phyloP scores from a whole-genome alignment of 2,329 filamentous ascomycete species.

The Arthrobotrys iridis region DNA sequence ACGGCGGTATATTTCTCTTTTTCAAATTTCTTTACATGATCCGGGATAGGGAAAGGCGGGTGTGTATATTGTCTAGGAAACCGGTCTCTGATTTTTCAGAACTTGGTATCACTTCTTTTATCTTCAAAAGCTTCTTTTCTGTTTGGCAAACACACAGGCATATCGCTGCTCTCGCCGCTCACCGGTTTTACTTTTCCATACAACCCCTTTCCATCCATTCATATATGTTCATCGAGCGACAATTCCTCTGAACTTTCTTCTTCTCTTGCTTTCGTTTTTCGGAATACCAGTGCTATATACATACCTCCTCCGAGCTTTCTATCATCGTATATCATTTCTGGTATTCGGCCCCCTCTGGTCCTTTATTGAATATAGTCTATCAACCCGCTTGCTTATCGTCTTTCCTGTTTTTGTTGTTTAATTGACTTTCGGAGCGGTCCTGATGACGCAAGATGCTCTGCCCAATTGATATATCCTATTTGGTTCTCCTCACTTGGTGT shows the following conservation, averaged over 20 bases:
- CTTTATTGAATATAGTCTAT: no score
- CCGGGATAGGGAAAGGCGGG: not conserved
- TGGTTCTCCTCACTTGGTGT: no score
- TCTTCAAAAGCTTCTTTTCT: conserved; percentile 21
- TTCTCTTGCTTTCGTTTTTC: not conserved
- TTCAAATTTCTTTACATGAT: not conserved
- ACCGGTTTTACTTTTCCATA: not conserved
- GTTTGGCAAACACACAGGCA: not conserved
- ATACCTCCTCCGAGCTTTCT: no score
- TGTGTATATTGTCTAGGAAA: conserved; percentile 5
- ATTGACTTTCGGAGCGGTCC: no score
- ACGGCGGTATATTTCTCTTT: not conserved
- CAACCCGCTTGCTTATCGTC: no score
- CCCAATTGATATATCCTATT: no score
- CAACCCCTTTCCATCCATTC: not conserved
- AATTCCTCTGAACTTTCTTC: not conserved
- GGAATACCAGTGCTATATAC: not conserved
- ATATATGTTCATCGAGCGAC: not conserved
- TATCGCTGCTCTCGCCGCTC: not conserved
- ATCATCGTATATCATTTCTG: no score
- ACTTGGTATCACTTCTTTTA: not conserved
- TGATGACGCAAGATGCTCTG: no score
- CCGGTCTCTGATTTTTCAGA: not conserved
- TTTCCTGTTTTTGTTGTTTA: no score
- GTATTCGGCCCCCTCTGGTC: no score